phyloP scores from a whole-genome alignment of 495 filamentous ascomycete genomes.

The Annulohypoxylon stygium region DNA sequence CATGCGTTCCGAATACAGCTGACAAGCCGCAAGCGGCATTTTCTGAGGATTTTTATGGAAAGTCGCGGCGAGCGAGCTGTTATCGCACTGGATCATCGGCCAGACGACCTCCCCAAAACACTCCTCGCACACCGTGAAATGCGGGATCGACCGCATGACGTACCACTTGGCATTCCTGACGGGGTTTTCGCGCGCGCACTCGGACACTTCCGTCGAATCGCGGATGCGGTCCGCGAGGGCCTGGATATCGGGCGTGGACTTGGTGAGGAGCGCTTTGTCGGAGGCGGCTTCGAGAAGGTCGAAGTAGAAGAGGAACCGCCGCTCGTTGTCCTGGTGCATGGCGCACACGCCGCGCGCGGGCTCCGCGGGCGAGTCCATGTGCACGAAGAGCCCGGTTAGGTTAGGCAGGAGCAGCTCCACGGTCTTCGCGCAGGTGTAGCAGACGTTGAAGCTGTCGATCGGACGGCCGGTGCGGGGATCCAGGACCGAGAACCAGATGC shows the following conservation, averaged over 20 bases:
- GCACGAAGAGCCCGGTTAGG: constrained; percentile 56
- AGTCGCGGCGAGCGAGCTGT: constrained; percentile 66
- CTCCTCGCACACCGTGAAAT: constrained; percentile 61
- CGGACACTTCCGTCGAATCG: constrained; percentile 50
- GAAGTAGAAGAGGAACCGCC: constrained; percentile 59
- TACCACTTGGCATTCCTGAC: constrained; percentile 54
- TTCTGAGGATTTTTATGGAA: constrained; percentile 66
- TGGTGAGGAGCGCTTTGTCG: constrained; percentile 52
- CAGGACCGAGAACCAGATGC: constrained; percentile 60
- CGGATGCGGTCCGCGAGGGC: constrained; percentile 55
- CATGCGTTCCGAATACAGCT: constrained; percentile 83
- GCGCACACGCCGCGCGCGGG: constrained; percentile 56
- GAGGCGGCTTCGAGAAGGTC: constrained; percentile 58
- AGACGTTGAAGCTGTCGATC: constrained; percentile 57
- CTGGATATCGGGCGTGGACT: constrained; percentile 52
- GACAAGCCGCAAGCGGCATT: constrained; percentile 70
- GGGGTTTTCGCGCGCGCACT: constrained; percentile 53
- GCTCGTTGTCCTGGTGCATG: constrained; percentile 54
- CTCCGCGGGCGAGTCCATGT: constrained; percentile 53
- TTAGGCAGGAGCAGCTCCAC: constrained; percentile 59
- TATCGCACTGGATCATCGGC: constrained; percentile 66
- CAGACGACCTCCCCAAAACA: constrained; percentile 77
- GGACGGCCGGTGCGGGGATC: constrained; percentile 52
- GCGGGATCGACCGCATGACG: constrained; percentile 55
- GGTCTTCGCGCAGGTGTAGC: constrained; percentile 57